Conservation (phyloP, 1,284 basidiomycete genomes). For the Austropuccinia psidii region DNA sequence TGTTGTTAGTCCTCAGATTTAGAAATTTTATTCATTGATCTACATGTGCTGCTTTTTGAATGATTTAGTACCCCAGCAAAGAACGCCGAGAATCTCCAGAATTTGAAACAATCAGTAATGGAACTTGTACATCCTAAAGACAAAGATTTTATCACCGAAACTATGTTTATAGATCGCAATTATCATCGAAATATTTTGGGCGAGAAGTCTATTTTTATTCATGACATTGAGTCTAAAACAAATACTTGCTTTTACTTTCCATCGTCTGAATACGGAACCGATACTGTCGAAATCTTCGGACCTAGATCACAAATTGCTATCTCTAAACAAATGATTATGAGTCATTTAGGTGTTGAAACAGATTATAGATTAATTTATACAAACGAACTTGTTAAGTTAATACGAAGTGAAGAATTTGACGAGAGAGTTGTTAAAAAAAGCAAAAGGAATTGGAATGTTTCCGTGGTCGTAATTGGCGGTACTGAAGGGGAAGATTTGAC, state of each 20-base stretch:
- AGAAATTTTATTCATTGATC: not conserved
- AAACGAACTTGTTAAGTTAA: conserved; percentile 58
- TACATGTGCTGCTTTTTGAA: not conserved
- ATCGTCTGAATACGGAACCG: conserved; percentile 86
- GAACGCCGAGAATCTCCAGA: conserved; percentile 90
- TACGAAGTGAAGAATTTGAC: conserved; percentile 67
- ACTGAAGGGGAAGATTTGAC: conserved; percentile 62
- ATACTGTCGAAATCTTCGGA: conserved; percentile 84
- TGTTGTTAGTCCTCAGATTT: too few relatives aligned
- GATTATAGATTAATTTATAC: conserved; percentile 84
- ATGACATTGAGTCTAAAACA: conserved; percentile 92
- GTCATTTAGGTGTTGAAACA: conserved; percentile 95
- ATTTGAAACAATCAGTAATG: conserved; percentile 93
- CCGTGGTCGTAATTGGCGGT: conserved; percentile 42
- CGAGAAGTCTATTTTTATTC: conserved; percentile 94
- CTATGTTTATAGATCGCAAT: conserved; percentile 79
- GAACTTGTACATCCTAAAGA: conserved; percentile 96
- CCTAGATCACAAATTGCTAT: conserved; percentile 96
- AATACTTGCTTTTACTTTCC: conserved; percentile 91
- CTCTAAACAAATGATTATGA: conserved; percentile 84
- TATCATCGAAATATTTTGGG: conserved; percentile 92
- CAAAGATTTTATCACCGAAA: conserved; percentile 92
- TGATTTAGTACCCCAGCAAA: conserved; percentile 70
- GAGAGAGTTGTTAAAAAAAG: conserved; percentile 68
- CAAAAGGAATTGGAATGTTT: conserved; percentile 85